Percentiles rank a stretch among this genome's conserved stretches.
These are phyloP conservation scores for Neolecta irregularis DNA, from an alignment of 1,139 yeast genomes.

Conservation along the genomic window DNA sequence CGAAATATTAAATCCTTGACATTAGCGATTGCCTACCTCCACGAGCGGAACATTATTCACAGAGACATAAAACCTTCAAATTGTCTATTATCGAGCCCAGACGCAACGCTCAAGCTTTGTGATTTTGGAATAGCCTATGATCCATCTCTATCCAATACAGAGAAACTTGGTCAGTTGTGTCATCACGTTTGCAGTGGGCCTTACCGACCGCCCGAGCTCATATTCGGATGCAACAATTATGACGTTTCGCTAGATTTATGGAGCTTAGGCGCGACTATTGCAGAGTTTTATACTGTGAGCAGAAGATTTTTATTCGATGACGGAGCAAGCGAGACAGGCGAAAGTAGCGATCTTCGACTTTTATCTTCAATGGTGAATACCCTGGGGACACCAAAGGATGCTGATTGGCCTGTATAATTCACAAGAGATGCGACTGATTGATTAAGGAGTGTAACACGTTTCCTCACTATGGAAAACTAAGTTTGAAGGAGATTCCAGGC, in stretches of 20 bases:
- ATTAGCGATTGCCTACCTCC: constrained; percentile 55
- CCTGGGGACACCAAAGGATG: constrained; percentile 1
- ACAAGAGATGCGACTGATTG: background rate
- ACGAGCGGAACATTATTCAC: constrained; percentile 91
- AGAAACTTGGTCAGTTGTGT: constrained; percentile 2
- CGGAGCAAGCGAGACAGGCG: background rate
- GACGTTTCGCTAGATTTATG: constrained; percentile 1
- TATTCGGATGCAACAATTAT: constrained; percentile 2
- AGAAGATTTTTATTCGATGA: constrained; percentile 1
- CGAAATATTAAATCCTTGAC: too few species aligned
- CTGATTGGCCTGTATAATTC: constrained; percentile 1
- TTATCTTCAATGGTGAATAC: constrained; percentile 3
- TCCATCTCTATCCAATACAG: constrained; percentile 1
- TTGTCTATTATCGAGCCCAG: constrained; percentile 35
- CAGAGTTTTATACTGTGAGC: constrained; percentile 1
- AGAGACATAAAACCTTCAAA: constrained; percentile 95
- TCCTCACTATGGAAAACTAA: constrained; percentile 2
- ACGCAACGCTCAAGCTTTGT: background rate
- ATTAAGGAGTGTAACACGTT: constrained; percentile 1
- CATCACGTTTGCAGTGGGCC: constrained; percentile 1
- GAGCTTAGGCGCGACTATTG: constrained; percentile 3
- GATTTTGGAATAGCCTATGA: constrained; percentile 3
- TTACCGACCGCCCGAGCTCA: constrained; percentile 3
- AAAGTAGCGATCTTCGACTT: constrained; percentile 3
- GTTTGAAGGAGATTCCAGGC: background rate